A percentile compares a stretch with the other conserved stretches of the same genome.
Conservation (phyloP, 371 early-diverging fungal genomes). For the Mucor indicus region DNA sequence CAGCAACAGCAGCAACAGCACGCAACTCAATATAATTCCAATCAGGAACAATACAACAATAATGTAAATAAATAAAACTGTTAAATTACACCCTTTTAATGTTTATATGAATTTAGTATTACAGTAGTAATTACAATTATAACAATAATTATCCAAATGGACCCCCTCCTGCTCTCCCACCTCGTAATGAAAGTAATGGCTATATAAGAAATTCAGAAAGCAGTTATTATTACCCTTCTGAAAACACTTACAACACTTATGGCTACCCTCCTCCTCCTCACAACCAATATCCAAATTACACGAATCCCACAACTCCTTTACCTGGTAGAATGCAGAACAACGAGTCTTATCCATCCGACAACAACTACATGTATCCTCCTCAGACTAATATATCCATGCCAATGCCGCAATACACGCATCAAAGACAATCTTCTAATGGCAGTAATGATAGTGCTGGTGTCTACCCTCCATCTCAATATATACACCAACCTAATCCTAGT, state of each 20-base stretch:
- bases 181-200: constrained; percentile 7
- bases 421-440: constrained; percentile 4
- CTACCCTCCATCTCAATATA: constrained; percentile 17
- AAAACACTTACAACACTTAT: constrained; percentile 1
- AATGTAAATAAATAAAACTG: too few species aligned
- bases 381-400: constrained; percentile 15
- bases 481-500: constrained; percentile 3
- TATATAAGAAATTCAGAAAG: constrained; percentile 1
- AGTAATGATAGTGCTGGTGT: background rate
- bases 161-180: constrained; percentile 13
- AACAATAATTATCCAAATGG: background rate
- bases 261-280: constrained; percentile 6
- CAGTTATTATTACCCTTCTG: constrained; percentile 12
- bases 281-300: background rate
- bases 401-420: constrained; percentile 8
- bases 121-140: background rate
- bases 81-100: too few species aligned
- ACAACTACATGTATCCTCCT: background rate
- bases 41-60: background rate
- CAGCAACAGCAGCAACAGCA: background rate
- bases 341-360: constrained; percentile 5
- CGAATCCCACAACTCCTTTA: constrained; percentile 12
- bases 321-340: too few species aligned
- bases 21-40: background rate
- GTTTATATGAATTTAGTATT: background rate